Conservation (phyloP, 768 basidiomycete species). For the Kwoniella sp. region DNA sequence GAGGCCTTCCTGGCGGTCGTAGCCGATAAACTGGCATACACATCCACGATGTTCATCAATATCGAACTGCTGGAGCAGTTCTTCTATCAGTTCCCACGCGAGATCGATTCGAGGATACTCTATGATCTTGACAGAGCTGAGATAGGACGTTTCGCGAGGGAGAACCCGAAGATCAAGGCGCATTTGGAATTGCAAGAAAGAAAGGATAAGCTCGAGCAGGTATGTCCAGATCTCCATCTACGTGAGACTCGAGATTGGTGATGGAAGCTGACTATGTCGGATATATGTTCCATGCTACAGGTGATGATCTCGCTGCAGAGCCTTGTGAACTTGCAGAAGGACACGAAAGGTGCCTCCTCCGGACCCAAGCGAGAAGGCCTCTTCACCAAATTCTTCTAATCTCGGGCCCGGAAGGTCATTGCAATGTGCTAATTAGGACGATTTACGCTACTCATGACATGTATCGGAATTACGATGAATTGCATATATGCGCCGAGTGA, state of each 20-base stretch:
- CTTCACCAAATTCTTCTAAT: constrained; percentile 55
- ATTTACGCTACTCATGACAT: constrained; percentile 21
- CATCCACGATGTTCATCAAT: constrained; percentile 97
- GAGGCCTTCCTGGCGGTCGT: constrained; percentile 96
- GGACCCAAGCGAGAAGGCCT: constrained; percentile 37
- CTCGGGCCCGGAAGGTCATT: neutral
- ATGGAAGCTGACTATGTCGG: neutral
- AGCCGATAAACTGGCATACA: constrained; percentile 93
- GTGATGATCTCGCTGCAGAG: constrained; percentile 96
- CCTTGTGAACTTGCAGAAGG: constrained; percentile 81
- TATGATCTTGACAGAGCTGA: constrained; percentile 91
- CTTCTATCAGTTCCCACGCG: constrained; percentile 99
- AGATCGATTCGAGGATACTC: constrained; percentile 89
- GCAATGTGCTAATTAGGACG: neutral
- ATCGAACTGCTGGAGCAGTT: constrained; percentile 97
- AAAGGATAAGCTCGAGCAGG: constrained; percentile 96
- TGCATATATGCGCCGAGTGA: too few species aligned
- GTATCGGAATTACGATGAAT: constrained; percentile 10
- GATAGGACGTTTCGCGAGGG: constrained; percentile 86
- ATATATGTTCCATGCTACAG: constrained; percentile 55
- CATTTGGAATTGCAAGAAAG: constrained; percentile 94
- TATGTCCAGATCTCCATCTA: too few species aligned
- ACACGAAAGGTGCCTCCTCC: constrained; percentile 61
- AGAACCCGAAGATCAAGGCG: constrained; percentile 83
- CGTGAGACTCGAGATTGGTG: too few species aligned